phyloP scores from a whole-genome alignment of 1,284 basidiomycete species.

The Irpex sp. region DNA sequence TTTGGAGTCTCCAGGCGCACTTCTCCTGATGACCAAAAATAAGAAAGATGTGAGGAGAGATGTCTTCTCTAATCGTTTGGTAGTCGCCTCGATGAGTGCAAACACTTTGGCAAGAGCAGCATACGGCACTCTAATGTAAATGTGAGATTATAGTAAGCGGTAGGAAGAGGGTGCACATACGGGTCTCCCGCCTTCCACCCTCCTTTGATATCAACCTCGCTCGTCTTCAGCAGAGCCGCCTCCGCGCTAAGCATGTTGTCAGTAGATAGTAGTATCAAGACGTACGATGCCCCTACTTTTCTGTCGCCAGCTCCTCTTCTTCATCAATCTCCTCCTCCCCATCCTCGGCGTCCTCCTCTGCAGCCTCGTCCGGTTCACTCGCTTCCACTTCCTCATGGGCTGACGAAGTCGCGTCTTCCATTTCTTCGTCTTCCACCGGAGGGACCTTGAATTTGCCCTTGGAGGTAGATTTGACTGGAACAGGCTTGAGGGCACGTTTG shows the following conservation, averaged over 20 bases:
- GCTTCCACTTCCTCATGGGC: not conserved
- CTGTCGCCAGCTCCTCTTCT: conserved; percentile 45
- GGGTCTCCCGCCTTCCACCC: conserved; percentile 87
- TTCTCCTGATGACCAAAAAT: conserved; percentile 84
- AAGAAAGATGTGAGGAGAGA: conserved; percentile 87
- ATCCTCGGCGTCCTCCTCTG: conserved; percentile 42
- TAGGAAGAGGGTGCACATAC: conserved; percentile 44
- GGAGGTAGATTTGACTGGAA: not conserved
- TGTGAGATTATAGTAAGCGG: not conserved
- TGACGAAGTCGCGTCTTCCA: conserved; percentile 6
- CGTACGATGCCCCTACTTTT: conserved; percentile 45
- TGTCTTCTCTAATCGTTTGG: conserved; percentile 93
- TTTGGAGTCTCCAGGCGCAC: conserved; percentile 63
- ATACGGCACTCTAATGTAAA: conserved; percentile 80
- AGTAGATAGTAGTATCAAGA: not conserved
- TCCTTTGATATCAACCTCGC: conserved; percentile 76
- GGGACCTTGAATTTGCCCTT: conserved; percentile 6
- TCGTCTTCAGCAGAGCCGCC: conserved; percentile 55
- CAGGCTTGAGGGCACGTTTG: not conserved
- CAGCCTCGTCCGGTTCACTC: conserved; percentile 21
- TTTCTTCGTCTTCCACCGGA: conserved; percentile 1
- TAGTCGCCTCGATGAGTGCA: conserved; percentile 89
- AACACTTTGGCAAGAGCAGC: conserved; percentile 89
- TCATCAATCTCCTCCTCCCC: conserved; percentile 53
- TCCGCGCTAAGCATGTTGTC: conserved; percentile 53